phyloP scores from a whole-genome alignment of 108 stramenopile species.

The Cyclotella cryptica region DNA sequence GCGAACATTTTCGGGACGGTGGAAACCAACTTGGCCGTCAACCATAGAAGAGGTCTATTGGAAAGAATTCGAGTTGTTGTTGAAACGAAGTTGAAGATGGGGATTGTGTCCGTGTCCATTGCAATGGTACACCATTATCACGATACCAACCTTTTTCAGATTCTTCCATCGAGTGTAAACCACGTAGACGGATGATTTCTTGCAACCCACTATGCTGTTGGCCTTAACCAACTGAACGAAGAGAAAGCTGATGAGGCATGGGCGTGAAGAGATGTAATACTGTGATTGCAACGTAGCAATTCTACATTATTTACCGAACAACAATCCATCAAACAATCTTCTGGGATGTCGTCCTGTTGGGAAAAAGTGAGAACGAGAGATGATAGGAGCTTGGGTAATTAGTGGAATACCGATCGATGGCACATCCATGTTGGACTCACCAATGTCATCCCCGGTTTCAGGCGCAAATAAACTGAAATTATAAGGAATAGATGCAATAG shows the following conservation, averaged over 20 bases:
- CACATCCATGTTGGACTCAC: background rate
- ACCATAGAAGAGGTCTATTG: slow-evolving; percentile 68
- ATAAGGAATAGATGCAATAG: background rate
- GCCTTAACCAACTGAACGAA: slow-evolving; percentile 74
- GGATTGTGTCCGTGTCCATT: background rate
- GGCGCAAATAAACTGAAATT: slow-evolving; percentile 87
- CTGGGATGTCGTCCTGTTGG: slow-evolving; percentile 74
- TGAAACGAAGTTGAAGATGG: background rate
- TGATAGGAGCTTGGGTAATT: background rate
- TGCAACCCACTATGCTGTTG: slow-evolving; percentile 86
- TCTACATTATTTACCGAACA: slow-evolving; percentile 53
- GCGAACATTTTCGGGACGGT: slow-evolving; percentile 87
- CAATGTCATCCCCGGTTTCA: slow-evolving; percentile 86
- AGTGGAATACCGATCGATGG: too few relatives aligned
- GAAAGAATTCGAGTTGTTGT: too few relatives aligned
- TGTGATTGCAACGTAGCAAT: background rate
- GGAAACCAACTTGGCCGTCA: slow-evolving; percentile 82
- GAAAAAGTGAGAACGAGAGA: background rate
- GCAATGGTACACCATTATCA: background rate
- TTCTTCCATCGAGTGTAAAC: slow-evolving; percentile 92
- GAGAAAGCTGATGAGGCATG: background rate
- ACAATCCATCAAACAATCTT: slow-evolving; percentile 77
- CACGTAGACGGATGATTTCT: slow-evolving; percentile 74
- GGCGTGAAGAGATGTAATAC: background rate
- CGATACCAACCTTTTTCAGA: slow-evolving; percentile 57